Evolutionary conservation across 768 basidiomycete genomes (phyloP).

Genomic region (Agrocybe praecox): DNA sequence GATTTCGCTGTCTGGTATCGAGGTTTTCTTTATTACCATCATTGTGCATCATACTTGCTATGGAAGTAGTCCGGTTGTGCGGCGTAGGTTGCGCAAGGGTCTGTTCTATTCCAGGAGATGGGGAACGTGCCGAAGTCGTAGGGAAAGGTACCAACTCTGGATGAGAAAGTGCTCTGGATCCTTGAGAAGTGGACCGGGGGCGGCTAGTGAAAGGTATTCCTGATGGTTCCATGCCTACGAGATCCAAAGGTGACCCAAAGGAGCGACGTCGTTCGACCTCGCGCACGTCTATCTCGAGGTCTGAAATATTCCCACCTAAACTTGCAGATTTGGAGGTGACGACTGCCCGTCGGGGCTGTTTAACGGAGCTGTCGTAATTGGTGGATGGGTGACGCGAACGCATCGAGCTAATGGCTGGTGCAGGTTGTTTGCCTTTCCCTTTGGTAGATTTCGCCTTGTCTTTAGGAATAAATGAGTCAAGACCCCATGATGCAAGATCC

Average conservation of each 20-base stretch:
- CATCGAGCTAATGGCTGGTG: constrained; percentile 40
- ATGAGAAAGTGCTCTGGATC: constrained; percentile 41
- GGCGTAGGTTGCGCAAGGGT: constrained; percentile 12
- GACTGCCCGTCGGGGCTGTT: constrained; percentile 36
- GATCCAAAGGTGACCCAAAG: constrained; percentile 58
- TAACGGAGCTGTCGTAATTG: constrained; percentile 36
- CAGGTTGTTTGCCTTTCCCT: constrained; percentile 43
- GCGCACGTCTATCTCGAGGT: constrained; percentile 29
- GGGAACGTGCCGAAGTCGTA: constrained; percentile 50
- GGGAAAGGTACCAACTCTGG: constrained; percentile 65
- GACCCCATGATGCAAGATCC: constrained; percentile 83
- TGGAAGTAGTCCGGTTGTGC: constrained; percentile 53
- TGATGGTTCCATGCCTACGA: constrained; percentile 45
- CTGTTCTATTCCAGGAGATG: constrained; percentile 39
- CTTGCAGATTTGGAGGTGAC: constrained; percentile 65
- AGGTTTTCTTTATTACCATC: constrained; percentile 37
- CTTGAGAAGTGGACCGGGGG: constrained; percentile 53
- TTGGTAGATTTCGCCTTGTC: constrained; percentile 54
- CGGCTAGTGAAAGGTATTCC: constrained; percentile 36
- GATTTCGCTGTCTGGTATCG: constrained; percentile 29
- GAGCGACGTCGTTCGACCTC: constrained; percentile 50
- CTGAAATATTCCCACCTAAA: constrained; percentile 59
- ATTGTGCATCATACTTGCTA: constrained; percentile 44
- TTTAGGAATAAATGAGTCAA: constrained; percentile 75
- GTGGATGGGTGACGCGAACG: constrained; percentile 45